Evolutionary conservation across 352 stramenopile genomes (phyloP).

Genomic region (Pythium aquatile): DNA sequence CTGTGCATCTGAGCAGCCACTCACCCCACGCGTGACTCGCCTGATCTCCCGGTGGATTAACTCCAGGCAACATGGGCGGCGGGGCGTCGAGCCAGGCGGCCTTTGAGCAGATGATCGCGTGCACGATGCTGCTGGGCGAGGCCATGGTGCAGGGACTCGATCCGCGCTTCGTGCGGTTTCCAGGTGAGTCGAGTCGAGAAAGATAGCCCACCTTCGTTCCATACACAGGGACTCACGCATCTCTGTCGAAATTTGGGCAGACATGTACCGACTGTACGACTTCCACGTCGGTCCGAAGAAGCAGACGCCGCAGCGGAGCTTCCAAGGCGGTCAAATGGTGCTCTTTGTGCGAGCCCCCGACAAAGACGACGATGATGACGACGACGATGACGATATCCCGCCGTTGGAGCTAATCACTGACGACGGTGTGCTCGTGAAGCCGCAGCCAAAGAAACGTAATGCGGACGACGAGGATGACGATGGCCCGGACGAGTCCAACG

Average conservation of each 20-base stretch:
- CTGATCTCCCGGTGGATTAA: not conserved
- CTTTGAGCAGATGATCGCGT: slow-evolving; percentile 84
- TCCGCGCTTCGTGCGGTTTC: slow-evolving; percentile 74
- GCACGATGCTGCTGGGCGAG: slow-evolving; percentile 81
- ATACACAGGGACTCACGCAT: not conserved
- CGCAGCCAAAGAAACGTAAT: slow-evolving; percentile 11
- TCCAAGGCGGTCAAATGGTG: slow-evolving; percentile 64
- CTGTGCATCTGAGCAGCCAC: no score
- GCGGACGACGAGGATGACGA: slow-evolving; percentile 19
- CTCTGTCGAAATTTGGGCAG: slow-evolving; percentile 12
- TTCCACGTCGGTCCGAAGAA: slow-evolving; percentile 79
- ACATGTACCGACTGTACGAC: slow-evolving; percentile 80
- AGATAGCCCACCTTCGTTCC: not conserved
- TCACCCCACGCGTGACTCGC: no score
- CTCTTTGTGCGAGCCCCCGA: slow-evolving; percentile 53
- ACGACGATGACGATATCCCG: slow-evolving; percentile 28
- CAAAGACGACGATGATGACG: slow-evolving; percentile 28
- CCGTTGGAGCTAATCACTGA: slow-evolving; percentile 18
- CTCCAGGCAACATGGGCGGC: slow-evolving; percentile 46
- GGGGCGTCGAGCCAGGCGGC: slow-evolving; percentile 66
- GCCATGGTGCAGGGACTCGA: slow-evolving; percentile 81
- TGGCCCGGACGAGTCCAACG: slow-evolving; percentile 35
- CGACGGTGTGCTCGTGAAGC: slow-evolving; percentile 15
- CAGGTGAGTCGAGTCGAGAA: slow-evolving; percentile 30
- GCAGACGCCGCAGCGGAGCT: slow-evolving; percentile 34